Percentiles rank a stretch among this genome's conserved stretches.
phyloP scores from a whole-genome alignment of 352 stramenopile genomes.

The Blastocystis hominis region DNA sequence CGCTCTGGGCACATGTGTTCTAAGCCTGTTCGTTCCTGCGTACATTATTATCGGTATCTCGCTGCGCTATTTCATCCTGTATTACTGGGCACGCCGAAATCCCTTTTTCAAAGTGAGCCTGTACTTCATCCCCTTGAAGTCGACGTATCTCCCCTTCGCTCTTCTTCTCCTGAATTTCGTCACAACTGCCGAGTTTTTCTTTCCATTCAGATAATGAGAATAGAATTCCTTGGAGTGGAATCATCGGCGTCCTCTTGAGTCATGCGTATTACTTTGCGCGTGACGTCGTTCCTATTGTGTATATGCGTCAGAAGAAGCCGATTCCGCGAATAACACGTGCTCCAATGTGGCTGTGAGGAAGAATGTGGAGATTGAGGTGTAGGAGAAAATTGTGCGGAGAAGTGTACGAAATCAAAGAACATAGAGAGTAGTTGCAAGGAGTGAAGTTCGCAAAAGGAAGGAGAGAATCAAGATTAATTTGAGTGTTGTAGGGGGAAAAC shows the following conservation, averaged over 20 bases:
- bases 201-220: not conserved
- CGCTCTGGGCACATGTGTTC: not conserved
- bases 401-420: not conserved
- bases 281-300: conserved; percentile 16
- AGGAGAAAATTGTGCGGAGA: conserved; percentile 16
- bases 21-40: not conserved
- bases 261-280: conserved; percentile 32
- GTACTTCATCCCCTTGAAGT: conserved; percentile 48
- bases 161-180: conserved; percentile 21
- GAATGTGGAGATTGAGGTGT: not conserved
- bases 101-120: conserved; percentile 50
- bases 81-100: conserved; percentile 44
- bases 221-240: conserved; percentile 52
- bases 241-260: not conserved
- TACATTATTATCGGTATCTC: conserved; percentile 18
- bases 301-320: not conserved
- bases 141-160: conserved; percentile 30
- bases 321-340: not conserved
- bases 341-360: not conserved
- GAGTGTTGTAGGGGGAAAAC: not conserved
- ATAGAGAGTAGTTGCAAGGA: not conserved
- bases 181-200: not conserved
- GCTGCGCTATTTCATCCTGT: conserved; percentile 12
- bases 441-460: too few relatives aligned
- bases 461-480: too few relatives aligned